Evolutionary conservation across 2,329 filamentous ascomycete genomes (phyloP).

Genomic region (Chrysoporthe puriensis): DNA sequence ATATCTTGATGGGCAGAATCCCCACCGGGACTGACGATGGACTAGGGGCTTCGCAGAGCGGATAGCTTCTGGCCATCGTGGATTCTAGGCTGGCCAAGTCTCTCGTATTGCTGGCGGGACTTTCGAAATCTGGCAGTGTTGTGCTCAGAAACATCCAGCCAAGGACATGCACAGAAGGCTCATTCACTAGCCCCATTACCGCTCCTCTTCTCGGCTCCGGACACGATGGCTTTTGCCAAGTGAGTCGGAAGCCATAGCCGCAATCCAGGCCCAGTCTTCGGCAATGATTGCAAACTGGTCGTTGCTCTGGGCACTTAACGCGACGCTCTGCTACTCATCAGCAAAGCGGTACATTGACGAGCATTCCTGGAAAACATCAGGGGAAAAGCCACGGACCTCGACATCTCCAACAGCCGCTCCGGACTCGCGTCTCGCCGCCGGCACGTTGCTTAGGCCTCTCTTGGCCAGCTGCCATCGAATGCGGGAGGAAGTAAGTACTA

Average conservation of each 20-base stretch:
- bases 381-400: slow-evolving; percentile 7
- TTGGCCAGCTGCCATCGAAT: neutral
- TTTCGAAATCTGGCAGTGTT: slow-evolving; percentile 20
- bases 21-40: neutral
- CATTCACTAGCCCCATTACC: neutral
- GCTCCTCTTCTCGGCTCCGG: neutral
- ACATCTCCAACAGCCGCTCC: slow-evolving; percentile 23
- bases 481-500: neutral
- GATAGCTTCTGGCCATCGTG: neutral
- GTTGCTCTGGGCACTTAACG: slow-evolving; percentile 21
- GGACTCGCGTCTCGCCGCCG: slow-evolving; percentile 15
- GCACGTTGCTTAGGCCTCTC: neutral
- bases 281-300: slow-evolving; percentile 6
- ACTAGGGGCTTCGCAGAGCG: neutral
- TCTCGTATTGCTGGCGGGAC: neutral
- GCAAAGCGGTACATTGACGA: neutral
- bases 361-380: too few relatives aligned
- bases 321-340: slow-evolving; percentile 13
- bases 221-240: slow-evolving; percentile 11
- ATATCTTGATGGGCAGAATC: neutral
- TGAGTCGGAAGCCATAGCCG: slow-evolving; percentile 14
- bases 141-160: slow-evolving; percentile 30
- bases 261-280: slow-evolving; percentile 12
- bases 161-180: neutral
- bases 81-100: neutral